These are phyloP conservation scores for Yamadazyma scolyti DNA, from an alignment of 805 yeast species.

Conservation along the genomic window DNA sequence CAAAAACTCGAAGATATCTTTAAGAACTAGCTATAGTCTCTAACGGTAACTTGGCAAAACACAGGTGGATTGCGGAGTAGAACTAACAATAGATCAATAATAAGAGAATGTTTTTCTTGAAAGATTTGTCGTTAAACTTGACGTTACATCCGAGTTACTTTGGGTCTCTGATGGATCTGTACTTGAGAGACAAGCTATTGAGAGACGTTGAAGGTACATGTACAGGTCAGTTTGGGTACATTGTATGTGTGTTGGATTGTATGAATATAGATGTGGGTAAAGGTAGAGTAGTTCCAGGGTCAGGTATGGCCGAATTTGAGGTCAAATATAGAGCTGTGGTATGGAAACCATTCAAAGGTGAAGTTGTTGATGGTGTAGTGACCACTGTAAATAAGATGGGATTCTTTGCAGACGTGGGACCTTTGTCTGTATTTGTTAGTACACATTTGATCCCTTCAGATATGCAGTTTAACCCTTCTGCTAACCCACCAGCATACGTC, in stretches of 20 bases:
- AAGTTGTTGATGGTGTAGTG: constrained; percentile 95
- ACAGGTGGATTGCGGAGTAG: too few relatives aligned
- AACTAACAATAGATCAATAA: too few relatives aligned
- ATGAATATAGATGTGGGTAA: constrained; percentile 93
- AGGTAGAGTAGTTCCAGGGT: constrained; percentile 85
- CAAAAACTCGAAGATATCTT: too few relatives aligned
- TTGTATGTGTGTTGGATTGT: constrained; percentile 91
- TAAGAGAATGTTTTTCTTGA: constrained; percentile 49
- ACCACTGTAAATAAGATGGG: constrained; percentile 94
- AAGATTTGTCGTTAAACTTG: constrained; percentile 86
- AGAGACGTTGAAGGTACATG: constrained; percentile 98
- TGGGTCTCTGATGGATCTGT: constrained; percentile 97
- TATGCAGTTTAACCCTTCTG: constrained; percentile 89
- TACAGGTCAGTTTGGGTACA: constrained; percentile 98
- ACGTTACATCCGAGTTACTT: constrained; percentile 96
- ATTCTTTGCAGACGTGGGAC: constrained; percentile 97
- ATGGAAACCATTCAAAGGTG: constrained; percentile 98
- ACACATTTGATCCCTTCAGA: constrained; percentile 93
- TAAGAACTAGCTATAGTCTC: too few relatives aligned
- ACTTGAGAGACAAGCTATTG: constrained; percentile 79
- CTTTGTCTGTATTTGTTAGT: constrained; percentile 89
- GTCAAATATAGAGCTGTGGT: constrained; percentile 96
- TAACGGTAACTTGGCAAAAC: too few relatives aligned
- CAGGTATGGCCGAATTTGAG: constrained; percentile 94
- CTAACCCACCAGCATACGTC: constrained; percentile 97